Evolutionary conservation across 495 filamentous ascomycete species (phyloP), one percentile per base, ranked within the genome.

Genomic region (Lasiosphaeria miniovina): DNA sequence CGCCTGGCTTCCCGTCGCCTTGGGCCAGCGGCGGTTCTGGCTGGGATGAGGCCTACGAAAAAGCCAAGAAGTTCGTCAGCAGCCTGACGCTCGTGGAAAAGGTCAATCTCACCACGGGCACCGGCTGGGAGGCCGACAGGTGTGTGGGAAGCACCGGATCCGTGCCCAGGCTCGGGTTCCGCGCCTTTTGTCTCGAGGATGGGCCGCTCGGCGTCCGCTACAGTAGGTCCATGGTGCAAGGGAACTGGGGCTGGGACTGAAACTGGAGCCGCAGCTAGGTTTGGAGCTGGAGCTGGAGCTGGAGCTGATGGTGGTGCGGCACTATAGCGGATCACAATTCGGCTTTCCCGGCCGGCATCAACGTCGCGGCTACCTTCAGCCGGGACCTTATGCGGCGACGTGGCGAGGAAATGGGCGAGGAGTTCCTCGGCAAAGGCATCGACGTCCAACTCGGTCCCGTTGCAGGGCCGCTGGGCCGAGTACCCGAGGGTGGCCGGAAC

Each of bases 81-180:
- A 75, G 83, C 64, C 90, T 96, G 84, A 90, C 83, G 24, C 71
- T 97, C 58, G 71, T 86, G 10, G 92, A 96, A 70, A 97, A 96
- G 71, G 90, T 96, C 61, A 93, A 93, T 63, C 65, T 93, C 54
- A 91, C 90, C 3, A 91, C 88, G 4, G 90, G 90, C 61, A 80
- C 83, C 49, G 89, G 89, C 61, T 93, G 90, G 87, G 70, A 85
- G 68, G 76, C 81, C 7, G 87, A 87, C 59, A 71, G 78, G 61
- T 95, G 91, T 68, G 88, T 94, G 10, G 91, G 91, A 41, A 86
- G 91, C 58, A 86, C 82, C 31, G 86, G 85, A 3, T 71, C 81
- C 15, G 73, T 83, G 17, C 71, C 72, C 2, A 58, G 79, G 40
- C 57, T 82, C 6, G 69, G 69, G 14, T 82, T 83, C 55, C 53